These are phyloP conservation scores for Pythium rhizo-oryzae DNA, from an alignment of 352 stramenopile genomes.

Conservation along the genomic window DNA sequence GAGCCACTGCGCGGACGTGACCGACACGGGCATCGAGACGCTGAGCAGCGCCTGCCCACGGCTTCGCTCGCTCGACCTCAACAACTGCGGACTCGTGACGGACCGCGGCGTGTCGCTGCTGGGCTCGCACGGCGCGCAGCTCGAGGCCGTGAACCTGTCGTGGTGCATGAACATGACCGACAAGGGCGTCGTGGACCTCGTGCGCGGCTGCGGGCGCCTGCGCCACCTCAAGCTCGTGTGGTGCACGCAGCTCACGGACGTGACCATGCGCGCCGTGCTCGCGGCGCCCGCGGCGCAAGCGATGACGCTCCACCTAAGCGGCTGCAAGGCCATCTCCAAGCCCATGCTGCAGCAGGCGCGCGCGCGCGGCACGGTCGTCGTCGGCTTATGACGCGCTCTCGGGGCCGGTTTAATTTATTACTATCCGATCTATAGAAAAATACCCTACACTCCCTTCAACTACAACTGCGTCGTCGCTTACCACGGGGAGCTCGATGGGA, in stretches of 20 bases:
- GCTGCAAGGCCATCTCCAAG: constrained; percentile 65
- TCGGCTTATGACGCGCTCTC: constrained; percentile 25
- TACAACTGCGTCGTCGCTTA: not conserved
- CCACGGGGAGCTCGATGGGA: not conserved
- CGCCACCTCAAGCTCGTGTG: constrained; percentile 74
- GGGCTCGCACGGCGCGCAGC: constrained; percentile 48
- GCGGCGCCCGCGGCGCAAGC: constrained; percentile 6
- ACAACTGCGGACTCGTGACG: constrained; percentile 82
- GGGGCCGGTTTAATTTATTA: constrained; percentile 32
- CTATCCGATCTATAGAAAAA: constrained; percentile 10
- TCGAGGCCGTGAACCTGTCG: constrained; percentile 76
- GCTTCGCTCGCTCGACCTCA: constrained; percentile 67
- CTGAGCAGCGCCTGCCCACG: constrained; percentile 54
- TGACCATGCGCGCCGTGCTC: constrained; percentile 60
- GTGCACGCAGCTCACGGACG: constrained; percentile 85
- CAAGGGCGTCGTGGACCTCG: constrained; percentile 74
- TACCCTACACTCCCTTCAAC: not conserved
- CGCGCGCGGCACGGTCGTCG: constrained; percentile 19
- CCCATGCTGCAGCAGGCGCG: constrained; percentile 16
- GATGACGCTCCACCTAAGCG: constrained; percentile 61
- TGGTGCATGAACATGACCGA: constrained; percentile 92
- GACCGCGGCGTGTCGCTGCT: constrained; percentile 69
- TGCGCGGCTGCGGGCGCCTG: constrained; percentile 59
- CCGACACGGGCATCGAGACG: constrained; percentile 72
- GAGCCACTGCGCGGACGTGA: constrained; percentile 77